Evolutionary conservation across 345 rosid species (phyloP).

Genomic region (Bretschneidera sinensis): DNA sequence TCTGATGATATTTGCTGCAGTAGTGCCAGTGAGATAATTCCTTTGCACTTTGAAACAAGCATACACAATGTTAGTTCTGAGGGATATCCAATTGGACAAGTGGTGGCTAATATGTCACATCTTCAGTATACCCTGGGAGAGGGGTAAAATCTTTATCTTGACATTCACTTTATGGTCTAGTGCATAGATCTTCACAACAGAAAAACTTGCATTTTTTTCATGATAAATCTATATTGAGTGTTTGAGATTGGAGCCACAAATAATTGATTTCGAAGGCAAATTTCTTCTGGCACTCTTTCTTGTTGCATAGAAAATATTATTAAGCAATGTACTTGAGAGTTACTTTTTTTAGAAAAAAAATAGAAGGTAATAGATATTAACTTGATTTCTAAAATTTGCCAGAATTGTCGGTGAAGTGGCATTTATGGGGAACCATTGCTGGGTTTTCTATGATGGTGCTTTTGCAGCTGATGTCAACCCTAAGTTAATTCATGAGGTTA

Average conservation of each 20-base stretch:
- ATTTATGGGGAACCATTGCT: slow-evolving; percentile 31
- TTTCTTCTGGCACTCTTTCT: neutral
- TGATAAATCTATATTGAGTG: neutral
- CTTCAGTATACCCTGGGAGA: slow-evolving; percentile 44
- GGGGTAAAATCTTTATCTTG: slow-evolving; percentile 39
- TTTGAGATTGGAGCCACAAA: neutral
- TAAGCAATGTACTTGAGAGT: neutral
- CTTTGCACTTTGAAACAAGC: slow-evolving; percentile 18
- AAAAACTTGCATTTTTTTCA: too few species aligned
- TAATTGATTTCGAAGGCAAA: neutral
- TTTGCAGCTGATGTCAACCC: slow-evolving; percentile 19
- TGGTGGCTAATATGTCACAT: slow-evolving; percentile 34
- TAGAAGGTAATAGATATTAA: neutral
- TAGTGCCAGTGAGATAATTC: slow-evolving; percentile 16
- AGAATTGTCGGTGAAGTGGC: slow-evolving; percentile 60
- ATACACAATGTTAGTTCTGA: slow-evolving; percentile 16
- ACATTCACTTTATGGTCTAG: neutral
- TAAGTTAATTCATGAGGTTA: slow-evolving; percentile 32
- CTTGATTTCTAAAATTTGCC: slow-evolving; percentile 6
- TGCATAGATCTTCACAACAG: too few species aligned
- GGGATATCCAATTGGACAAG: slow-evolving; percentile 25
- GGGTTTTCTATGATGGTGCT: slow-evolving; percentile 37
- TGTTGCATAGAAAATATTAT: slow-evolving; percentile 8
- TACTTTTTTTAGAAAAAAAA: neutral
- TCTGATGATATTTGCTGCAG: slow-evolving; percentile 14